These are phyloP conservation scores for Phoma sp. DNA, from an alignment of 2,329 filamentous ascomycete species.

Conservation along the genomic window DNA sequence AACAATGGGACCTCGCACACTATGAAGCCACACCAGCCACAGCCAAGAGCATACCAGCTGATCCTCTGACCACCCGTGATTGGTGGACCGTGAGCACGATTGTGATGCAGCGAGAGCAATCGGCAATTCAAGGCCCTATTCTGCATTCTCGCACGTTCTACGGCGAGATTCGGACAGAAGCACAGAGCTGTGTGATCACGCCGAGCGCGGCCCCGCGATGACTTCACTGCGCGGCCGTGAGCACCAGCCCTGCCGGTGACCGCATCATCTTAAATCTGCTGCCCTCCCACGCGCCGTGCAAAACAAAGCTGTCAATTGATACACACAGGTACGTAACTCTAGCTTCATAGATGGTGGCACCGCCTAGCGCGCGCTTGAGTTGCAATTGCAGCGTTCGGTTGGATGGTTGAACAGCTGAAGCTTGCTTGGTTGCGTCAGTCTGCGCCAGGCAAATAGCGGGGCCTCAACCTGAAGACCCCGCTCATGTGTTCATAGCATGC, in stretches of 20 bases:
- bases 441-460: slow-evolving; percentile 4
- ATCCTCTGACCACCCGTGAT: slow-evolving; percentile 22
- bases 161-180: slow-evolving; percentile 45
- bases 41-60: slow-evolving; percentile 22
- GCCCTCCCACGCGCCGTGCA: slow-evolving; percentile 47
- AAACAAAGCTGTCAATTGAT: slow-evolving; percentile 9
- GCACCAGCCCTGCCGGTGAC: slow-evolving; percentile 23
- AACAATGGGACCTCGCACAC: slow-evolving; percentile 31
- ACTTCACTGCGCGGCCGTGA: slow-evolving; percentile 49
- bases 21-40: slow-evolving; percentile 28
- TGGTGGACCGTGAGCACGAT: slow-evolving; percentile 26
- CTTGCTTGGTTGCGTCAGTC: slow-evolving; percentile 16
- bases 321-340: slow-evolving; percentile 12
- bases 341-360: slow-evolving; percentile 7
- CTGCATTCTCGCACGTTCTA: slow-evolving; percentile 26
- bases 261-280: slow-evolving; percentile 16
- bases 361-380: slow-evolving; percentile 4
- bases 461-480: slow-evolving; percentile 20
- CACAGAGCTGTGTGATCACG: slow-evolving; percentile 15
- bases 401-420: slow-evolving; percentile 12
- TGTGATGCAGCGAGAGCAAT: slow-evolving; percentile 14
- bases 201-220: slow-evolving; percentile 44
- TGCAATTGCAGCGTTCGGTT: slow-evolving; percentile 5
- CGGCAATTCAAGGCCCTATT: slow-evolving; percentile 35
- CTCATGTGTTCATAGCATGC: slow-evolving; percentile 13